phyloP scores from a whole-genome alignment of 352 stramenopile genomes.

The Phytophthora idaei region DNA sequence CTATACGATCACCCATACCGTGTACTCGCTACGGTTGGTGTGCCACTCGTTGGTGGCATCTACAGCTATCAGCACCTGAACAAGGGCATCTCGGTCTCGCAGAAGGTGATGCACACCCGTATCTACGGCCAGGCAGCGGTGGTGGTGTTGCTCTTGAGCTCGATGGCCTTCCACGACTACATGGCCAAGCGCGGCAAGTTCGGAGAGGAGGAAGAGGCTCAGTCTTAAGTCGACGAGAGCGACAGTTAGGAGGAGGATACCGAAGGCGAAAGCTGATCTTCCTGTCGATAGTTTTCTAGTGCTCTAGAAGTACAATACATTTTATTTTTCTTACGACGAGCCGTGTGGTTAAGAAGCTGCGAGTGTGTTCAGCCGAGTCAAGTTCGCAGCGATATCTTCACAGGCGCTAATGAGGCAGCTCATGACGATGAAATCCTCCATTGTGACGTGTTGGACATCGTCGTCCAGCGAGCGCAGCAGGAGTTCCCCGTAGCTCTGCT shows the following conservation, averaged over 20 bases:
- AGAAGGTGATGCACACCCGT: constrained; percentile 83
- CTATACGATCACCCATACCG: constrained; percentile 79
- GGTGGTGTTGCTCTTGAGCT: constrained; percentile 64
- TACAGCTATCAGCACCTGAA: constrained; percentile 69
- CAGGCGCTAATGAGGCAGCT: constrained; percentile 65
- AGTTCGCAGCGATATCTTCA: constrained; percentile 54
- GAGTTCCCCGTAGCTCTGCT: constrained; percentile 57
- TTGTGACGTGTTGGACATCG: constrained; percentile 37
- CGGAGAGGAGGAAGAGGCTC: constrained; percentile 36
- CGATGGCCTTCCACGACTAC: constrained; percentile 83
- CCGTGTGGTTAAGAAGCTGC: constrained; percentile 39
- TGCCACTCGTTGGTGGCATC: constrained; percentile 68
- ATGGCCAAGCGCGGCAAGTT: constrained; percentile 74
- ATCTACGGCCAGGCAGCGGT: constrained; percentile 76
- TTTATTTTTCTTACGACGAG: constrained; percentile 8
- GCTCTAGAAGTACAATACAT: constrained; percentile 26
- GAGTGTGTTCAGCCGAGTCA: constrained; percentile 59
- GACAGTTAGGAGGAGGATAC: constrained; percentile 10
- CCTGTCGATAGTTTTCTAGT: constrained; percentile 1
- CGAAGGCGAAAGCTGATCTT: not conserved
- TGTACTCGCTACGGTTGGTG: constrained; percentile 46
- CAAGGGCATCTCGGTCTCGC: constrained; percentile 64
- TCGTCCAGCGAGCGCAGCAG: constrained; percentile 39
- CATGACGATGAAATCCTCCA: constrained; percentile 74
- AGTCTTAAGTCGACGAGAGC: not conserved